phyloP scores from a whole-genome alignment of 2,329 filamentous ascomycete species.

The Sporothrix phasma region DNA sequence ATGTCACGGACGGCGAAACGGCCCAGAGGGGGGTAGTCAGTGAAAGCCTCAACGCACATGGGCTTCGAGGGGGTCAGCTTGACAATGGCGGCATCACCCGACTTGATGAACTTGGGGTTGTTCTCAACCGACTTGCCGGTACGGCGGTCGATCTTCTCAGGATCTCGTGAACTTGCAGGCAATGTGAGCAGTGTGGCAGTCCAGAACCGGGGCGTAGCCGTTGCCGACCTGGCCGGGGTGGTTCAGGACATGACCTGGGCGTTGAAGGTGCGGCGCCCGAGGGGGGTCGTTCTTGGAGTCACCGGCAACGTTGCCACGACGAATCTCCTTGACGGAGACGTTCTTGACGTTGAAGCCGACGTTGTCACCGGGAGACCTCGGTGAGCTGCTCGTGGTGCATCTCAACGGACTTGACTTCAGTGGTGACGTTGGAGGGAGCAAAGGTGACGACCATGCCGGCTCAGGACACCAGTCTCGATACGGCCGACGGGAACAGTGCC shows the following conservation, averaged over 20 bases:
- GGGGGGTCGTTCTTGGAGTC: constrained; percentile 99
- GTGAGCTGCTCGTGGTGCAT: constrained; percentile 99
- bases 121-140: constrained; percentile 94
- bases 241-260: constrained; percentile 99
- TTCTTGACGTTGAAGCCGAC: constrained; percentile 99
- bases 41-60: constrained; percentile 99
- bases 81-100: constrained; percentile 98
- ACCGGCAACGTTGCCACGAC: constrained; percentile 99
- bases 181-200: constrained; percentile 99
- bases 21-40: constrained; percentile 97
- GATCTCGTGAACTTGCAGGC: constrained; percentile 99
- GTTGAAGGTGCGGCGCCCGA: constrained; percentile 82
- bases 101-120: constrained; percentile 99
- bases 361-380: constrained; percentile 98
- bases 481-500: constrained; percentile 99
- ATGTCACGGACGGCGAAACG: constrained; percentile 99
- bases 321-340: constrained; percentile 99
- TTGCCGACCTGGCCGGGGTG: constrained; percentile 99
- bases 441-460: constrained; percentile 94
- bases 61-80: constrained; percentile 99
- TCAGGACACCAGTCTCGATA: constrained; percentile 99
- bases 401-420: constrained; percentile 99
- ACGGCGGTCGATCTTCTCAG: constrained; percentile 99
- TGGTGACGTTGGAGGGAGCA: constrained; percentile 96
- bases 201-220: constrained; percentile 97